Evolutionary conservation across 306 rosid species (phyloP).

Genomic region (Pyrus betulifolia): DNA sequence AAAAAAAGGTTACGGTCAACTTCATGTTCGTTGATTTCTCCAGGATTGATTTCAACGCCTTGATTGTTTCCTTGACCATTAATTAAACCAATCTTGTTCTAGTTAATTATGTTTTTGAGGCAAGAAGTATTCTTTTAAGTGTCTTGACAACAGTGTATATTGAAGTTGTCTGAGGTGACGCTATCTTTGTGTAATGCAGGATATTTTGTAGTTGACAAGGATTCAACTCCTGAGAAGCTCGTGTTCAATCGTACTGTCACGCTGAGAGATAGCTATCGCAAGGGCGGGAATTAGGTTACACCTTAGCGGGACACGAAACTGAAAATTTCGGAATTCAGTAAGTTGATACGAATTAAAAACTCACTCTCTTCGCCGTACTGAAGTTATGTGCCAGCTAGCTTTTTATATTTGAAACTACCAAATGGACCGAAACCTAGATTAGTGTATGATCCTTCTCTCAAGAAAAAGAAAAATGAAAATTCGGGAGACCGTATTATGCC

Average conservation of each 20-base stretch:
- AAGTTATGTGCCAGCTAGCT: neutral
- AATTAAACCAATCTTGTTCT: neutral
- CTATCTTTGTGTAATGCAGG: conserved; percentile 44
- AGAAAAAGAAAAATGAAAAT: no score
- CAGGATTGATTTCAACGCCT: neutral
- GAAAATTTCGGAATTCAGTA: neutral
- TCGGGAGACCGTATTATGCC: no score
- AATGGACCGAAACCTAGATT: neutral
- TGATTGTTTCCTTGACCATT: neutral
- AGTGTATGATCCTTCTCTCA: no score
- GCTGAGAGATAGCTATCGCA: conserved; percentile 60
- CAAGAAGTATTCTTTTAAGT: neutral
- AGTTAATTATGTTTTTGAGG: neutral
- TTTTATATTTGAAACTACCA: neutral
- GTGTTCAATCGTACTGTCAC: conserved; percentile 88
- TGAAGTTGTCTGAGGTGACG: neutral
- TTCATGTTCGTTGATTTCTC: neutral
- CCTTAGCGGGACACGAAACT: neutral
- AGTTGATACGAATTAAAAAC: neutral
- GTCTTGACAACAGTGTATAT: neutral
- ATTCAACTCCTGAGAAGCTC: conserved; percentile 70
- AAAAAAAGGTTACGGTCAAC: neutral
- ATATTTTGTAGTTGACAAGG: conserved; percentile 80
- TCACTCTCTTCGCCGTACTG: neutral
- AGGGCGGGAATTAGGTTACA: conserved; percentile 52